These are phyloP conservation scores for Magnusiomyces paraingens DNA, from an alignment of 1,139 yeast genomes.

Conservation along the genomic window DNA sequence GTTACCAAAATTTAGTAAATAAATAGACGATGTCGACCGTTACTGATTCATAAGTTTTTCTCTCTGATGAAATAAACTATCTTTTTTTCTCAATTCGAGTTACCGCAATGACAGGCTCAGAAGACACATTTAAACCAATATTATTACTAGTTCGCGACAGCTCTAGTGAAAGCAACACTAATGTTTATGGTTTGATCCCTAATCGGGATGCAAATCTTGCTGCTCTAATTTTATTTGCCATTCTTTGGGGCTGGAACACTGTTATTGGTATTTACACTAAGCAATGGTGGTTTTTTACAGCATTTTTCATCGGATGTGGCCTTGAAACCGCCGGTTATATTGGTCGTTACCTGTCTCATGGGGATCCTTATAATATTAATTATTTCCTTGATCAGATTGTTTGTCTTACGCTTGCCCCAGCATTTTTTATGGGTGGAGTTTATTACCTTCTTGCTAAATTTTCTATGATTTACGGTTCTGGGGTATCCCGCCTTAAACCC, in stretches of 20 bases:
- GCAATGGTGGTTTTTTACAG: constrained; percentile 69
- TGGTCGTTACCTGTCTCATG: constrained; percentile 49
- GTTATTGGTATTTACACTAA: constrained; percentile 41
- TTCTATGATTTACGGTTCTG: constrained; percentile 61
- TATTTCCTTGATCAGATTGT: constrained; percentile 61
- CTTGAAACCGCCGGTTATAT: constrained; percentile 68
- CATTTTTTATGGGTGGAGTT: constrained; percentile 83
- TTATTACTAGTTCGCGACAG: too few species aligned
- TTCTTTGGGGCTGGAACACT: constrained; percentile 39
- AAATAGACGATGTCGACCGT: too few species aligned
- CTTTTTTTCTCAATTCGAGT: too few species aligned
- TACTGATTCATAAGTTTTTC: background rate
- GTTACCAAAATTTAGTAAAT: too few species aligned
- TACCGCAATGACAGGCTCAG: too few species aligned
- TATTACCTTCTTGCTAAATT: constrained; percentile 72
- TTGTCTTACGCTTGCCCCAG: constrained; percentile 75
- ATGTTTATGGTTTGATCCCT: constrained; percentile 41
- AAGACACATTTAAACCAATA: too few species aligned
- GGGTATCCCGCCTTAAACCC: constrained; percentile 59
- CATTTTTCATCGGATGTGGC: constrained; percentile 54
- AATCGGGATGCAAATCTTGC: constrained; percentile 44
- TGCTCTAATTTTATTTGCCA: constrained; percentile 43
- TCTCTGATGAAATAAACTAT: background rate
- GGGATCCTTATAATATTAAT: constrained; percentile 36
- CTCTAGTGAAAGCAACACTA: constrained; percentile 6